A percentile compares a stretch with the other conserved stretches of the same genome.
These are phyloP conservation scores for Ophiostoma ulmi DNA, from an alignment of 2,329 filamentous ascomycete genomes.

Conservation along the genomic window DNA sequence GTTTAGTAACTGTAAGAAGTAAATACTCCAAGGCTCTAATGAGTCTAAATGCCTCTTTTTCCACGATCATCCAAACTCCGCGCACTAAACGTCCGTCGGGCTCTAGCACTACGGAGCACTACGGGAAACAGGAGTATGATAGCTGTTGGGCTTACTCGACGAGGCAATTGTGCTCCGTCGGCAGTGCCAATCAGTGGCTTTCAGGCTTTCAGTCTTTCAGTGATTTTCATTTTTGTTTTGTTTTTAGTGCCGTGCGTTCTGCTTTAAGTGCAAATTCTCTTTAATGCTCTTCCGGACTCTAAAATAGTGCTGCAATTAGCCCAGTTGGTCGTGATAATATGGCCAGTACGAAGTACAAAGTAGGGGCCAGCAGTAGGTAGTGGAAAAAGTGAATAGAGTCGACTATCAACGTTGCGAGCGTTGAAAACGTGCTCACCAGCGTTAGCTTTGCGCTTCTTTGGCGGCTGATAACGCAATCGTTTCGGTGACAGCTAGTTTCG, in stretches of 20 bases:
- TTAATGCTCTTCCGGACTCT: not conserved
- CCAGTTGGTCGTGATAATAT: not conserved
- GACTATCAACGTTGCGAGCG: slow-evolving; percentile 12
- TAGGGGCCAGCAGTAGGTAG: not conserved
- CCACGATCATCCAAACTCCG: slow-evolving; percentile 5
- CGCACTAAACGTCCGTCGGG: not conserved
- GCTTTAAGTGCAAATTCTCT: not conserved
- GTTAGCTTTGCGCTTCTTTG: not conserved
- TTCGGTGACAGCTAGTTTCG: not conserved
- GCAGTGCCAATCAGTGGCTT: not conserved
- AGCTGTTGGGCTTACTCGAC: not conserved
- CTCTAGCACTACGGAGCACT: not conserved
- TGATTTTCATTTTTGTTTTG: not conserved
- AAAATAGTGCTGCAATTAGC: not conserved
- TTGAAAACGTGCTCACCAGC: slow-evolving; percentile 3
- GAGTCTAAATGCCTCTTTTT: not conserved
- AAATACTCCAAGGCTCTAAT: not conserved
- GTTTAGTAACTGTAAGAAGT: not conserved
- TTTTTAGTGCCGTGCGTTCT: not conserved
- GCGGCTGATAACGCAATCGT: slow-evolving; percentile 6
- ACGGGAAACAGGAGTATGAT: not conserved
- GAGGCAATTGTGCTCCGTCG: not conserved
- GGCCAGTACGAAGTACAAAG: too few species aligned
- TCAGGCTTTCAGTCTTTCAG: not conserved
- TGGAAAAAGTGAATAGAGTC: not conserved